These are phyloP conservation scores for Blastocladiella britannica DNA, from an alignment of 192 early-diverging fungal genomes.

Conservation along the genomic window DNA sequence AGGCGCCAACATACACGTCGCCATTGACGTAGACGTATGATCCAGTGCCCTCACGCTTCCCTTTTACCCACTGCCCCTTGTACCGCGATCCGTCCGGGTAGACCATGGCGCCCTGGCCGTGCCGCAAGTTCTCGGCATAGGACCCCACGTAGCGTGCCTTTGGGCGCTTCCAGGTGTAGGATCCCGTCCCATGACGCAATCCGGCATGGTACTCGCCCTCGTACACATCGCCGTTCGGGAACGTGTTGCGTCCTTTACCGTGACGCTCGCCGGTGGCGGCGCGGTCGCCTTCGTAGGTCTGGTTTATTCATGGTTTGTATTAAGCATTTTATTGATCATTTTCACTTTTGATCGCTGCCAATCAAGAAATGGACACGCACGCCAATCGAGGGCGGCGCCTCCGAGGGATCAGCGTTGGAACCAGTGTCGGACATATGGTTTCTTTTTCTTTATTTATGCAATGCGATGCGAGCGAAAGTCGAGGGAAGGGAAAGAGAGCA, in stretches of 20 bases:
- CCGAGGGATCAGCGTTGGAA: conserved; percentile 19
- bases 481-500: too few relatives aligned
- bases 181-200: conserved; percentile 18
- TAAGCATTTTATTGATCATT: not conserved
- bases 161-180: conserved; percentile 27
- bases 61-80: conserved; percentile 16
- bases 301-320: not conserved
- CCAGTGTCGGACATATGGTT: conserved; percentile 33
- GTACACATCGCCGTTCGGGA: conserved; percentile 35
- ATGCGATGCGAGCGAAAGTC: too few relatives aligned
- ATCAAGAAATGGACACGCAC: conserved; percentile 14
- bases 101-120: conserved; percentile 27
- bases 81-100: conserved; percentile 34
- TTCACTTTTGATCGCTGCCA: too few relatives aligned
- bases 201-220: conserved; percentile 22
- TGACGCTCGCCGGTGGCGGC: conserved; percentile 26
- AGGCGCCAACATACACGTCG: conserved; percentile 28
- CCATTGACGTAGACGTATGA: conserved; percentile 30
- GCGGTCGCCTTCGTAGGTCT: conserved; percentile 36
- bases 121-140: conserved; percentile 20
- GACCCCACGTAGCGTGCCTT: conserved; percentile 26
- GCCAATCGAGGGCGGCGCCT: conserved; percentile 20
- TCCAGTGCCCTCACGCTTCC: conserved; percentile 27
- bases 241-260: conserved; percentile 31
- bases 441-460: too few relatives aligned